These are phyloP conservation scores for Pontederia paniculata DNA, from an alignment of 176 grass and related monocot genomes.

Conservation along the genomic window DNA sequence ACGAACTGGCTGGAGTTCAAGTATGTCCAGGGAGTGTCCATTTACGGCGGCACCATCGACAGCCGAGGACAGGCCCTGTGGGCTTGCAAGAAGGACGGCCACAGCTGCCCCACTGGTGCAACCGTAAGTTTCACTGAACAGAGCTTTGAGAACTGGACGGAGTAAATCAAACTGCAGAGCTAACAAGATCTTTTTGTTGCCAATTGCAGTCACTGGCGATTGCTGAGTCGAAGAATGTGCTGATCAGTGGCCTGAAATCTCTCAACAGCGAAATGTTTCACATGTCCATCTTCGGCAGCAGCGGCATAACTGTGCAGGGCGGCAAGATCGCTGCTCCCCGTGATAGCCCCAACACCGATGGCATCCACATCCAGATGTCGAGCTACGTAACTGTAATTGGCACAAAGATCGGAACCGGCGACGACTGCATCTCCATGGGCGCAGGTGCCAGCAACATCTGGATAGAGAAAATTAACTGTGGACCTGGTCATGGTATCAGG, in stretches of 20 bases:
- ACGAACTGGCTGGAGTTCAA: too few species aligned
- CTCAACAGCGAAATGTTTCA: slow-evolving; percentile 39
- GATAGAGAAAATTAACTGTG: slow-evolving; percentile 31
- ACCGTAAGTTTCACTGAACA: too few species aligned
- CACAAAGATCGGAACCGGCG: slow-evolving; percentile 31
- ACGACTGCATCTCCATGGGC: slow-evolving; percentile 52
- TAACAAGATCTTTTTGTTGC: too few species aligned
- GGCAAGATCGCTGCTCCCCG: slow-evolving; percentile 29
- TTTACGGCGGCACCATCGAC: too few species aligned
- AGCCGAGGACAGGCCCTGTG: too few species aligned
- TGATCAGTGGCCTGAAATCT: slow-evolving; percentile 21
- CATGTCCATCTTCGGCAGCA: slow-evolving; percentile 38
- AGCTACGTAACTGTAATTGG: slow-evolving; percentile 17
- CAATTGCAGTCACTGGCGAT: slow-evolving; percentile 38
- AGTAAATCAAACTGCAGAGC: too few species aligned
- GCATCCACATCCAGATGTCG: slow-evolving; percentile 41
- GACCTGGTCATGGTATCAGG: slow-evolving; percentile 52
- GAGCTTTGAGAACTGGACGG: too few species aligned
- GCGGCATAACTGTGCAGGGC: slow-evolving; percentile 23
- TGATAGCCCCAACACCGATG: slow-evolving; percentile 55
- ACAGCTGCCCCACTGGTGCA: too few species aligned
- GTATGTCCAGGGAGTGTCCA: too few species aligned
- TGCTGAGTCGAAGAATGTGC: slow-evolving; percentile 28
- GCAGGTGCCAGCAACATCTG: slow-evolving; percentile 26
- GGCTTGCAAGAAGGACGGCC: too few species aligned